Evolutionary conservation across 345 rosid genomes (phyloP).

Genomic region (Pistacia vera): DNA sequence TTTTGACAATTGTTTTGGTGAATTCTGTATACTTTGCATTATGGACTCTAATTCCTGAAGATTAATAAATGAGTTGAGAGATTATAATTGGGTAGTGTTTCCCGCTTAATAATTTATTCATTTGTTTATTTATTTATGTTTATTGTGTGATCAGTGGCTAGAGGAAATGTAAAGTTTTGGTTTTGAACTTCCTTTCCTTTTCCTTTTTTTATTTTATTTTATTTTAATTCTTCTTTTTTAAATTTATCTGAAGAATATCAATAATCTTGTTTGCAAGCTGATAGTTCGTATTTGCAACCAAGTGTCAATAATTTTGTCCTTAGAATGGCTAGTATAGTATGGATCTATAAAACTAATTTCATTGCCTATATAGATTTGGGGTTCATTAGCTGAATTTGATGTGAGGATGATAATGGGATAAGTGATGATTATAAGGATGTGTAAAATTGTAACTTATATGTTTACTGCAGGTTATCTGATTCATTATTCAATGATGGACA

Average conservation of each 20-base stretch:
- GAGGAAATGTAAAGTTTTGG: too few relatives aligned
- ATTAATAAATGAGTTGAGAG: not conserved
- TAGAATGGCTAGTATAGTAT: not conserved
- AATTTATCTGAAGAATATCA: too few relatives aligned
- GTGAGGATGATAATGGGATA: not conserved
- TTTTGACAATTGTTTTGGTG: not conserved
- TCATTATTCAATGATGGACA: constrained; percentile 34
- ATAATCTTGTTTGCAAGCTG: not conserved
- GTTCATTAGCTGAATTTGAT: not conserved
- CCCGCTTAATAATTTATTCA: not conserved
- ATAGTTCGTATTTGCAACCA: not conserved
- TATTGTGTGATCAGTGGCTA: not conserved
- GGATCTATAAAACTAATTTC: not conserved
- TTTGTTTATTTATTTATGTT: not conserved
- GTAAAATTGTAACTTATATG: constrained; percentile 1
- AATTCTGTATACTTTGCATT: not conserved
- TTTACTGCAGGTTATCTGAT: constrained; percentile 26
- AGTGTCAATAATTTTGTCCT: not conserved
- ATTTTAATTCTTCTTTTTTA: too few relatives aligned
- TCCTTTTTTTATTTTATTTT: too few relatives aligned
- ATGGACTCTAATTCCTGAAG: not conserved
- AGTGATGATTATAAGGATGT: not conserved
- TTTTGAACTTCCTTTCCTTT: too few relatives aligned
- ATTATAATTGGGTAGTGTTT: not conserved
- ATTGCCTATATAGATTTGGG: not conserved